Percentiles rank a stretch among this genome's conserved stretches.
Evolutionary conservation across 1,284 basidiomycete genomes (phyloP).

Genomic region (Coriolopsis trogii): DNA sequence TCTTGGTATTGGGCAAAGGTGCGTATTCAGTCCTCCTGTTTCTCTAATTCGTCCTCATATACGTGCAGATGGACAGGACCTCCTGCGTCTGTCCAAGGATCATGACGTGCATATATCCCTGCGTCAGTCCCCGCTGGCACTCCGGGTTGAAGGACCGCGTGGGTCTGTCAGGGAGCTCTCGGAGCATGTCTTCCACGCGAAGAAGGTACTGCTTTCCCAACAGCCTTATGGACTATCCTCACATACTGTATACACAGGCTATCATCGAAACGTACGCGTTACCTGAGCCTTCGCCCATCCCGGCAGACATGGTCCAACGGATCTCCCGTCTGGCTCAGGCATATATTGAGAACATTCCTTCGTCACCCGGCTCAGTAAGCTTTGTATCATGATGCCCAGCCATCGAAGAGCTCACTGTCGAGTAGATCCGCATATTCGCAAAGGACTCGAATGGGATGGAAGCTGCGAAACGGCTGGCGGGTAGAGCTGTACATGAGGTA

Average conservation of each 20-base stretch:
- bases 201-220: no score
- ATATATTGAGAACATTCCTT: slow-evolving; percentile 53
- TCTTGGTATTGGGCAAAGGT: slow-evolving; percentile 76
- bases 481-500: slow-evolving; percentile 57
- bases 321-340: slow-evolving; percentile 71
- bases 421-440: slow-evolving; percentile 61
- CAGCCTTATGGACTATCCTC: no score
- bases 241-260: no score
- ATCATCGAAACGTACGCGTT: slow-evolving; percentile 52
- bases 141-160: slow-evolving; percentile 61
- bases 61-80: slow-evolving; percentile 60
- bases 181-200: slow-evolving; percentile 49
- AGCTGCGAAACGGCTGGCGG: slow-evolving; percentile 54
- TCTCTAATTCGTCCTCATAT: slow-evolving; percentile 9
- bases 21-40: slow-evolving; percentile 21
- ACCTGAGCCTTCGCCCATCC: slow-evolving; percentile 45
- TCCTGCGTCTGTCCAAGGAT: slow-evolving; percentile 57
- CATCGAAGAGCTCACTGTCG: neutral
- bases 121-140: slow-evolving; percentile 52
- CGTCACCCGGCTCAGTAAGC: slow-evolving; percentile 45
- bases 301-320: slow-evolving; percentile 51
- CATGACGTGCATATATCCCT: slow-evolving; percentile 67
- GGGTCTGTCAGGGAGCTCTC: slow-evolving; percentile 47
- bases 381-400: neutral
- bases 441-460: slow-evolving; percentile 43